Conservation (phyloP, 495 filamentous ascomycete genomes). For the Symbiotaphrina buchneri region DNA sequence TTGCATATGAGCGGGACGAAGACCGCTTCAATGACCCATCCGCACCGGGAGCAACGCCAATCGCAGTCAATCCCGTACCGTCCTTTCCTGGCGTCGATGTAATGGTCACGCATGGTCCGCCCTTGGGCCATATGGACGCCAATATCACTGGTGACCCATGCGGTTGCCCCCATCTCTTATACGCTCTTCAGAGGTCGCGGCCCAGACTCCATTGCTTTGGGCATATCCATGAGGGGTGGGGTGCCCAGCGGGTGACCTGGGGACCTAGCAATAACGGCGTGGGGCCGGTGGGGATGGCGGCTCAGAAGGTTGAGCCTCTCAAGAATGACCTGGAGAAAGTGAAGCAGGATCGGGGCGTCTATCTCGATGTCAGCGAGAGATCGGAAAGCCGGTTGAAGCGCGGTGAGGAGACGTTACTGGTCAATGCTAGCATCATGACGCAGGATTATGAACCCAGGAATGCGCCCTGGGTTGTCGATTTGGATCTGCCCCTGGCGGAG, state of each 20-base stretch:
- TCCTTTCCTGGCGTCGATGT: conserved; percentile 31
- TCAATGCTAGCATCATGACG: conserved; percentile 45
- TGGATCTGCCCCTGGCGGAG: conserved; percentile 25
- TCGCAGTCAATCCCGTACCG: conserved; percentile 23
- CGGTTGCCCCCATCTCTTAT: conserved; percentile 34
- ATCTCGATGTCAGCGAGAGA: conserved; percentile 18
- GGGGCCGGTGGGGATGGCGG: conserved; percentile 7
- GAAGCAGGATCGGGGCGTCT: conserved; percentile 18
- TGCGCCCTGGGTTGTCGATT: conserved; percentile 39
- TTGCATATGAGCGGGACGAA: conserved; percentile 28
- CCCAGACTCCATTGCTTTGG: conserved; percentile 49
- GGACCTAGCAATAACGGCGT: conserved; percentile 7
- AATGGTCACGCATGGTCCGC: conserved; percentile 55
- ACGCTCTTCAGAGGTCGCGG: conserved; percentile 23
- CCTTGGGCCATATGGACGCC: conserved; percentile 30
- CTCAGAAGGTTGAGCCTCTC: conserved; percentile 15
- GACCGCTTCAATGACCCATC: conserved; percentile 28
- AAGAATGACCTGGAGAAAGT: conserved; percentile 16
- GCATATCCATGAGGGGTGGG: conserved; percentile 57
- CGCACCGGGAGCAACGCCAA: neutral
- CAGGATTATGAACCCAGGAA: conserved; percentile 24
- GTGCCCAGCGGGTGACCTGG: conserved; percentile 38
- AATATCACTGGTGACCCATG: conserved; percentile 14
- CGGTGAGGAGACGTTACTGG: conserved; percentile 41
- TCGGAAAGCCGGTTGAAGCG: conserved; percentile 14